Evolutionary conservation across 331 rosid genomes (phyloP).

Genomic region (Arachis monticola): DNA sequence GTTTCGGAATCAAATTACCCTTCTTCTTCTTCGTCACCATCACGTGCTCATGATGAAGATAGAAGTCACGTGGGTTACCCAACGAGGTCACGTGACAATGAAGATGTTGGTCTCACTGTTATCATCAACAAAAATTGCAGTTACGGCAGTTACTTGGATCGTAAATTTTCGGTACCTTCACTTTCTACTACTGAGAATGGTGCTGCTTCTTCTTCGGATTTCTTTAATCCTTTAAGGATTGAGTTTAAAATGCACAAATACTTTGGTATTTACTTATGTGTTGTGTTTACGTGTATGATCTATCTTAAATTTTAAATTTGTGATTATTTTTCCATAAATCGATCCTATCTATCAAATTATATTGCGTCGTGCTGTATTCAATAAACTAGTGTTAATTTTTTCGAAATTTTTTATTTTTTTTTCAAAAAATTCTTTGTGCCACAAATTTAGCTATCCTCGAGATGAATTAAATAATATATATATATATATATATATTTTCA

Average conservation of each 20-base stretch:
- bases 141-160: slow-evolving; percentile 46
- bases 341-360: no score
- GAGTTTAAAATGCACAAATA: slow-evolving; percentile 49
- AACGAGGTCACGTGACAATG: slow-evolving; percentile 40
- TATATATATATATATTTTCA: no score
- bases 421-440: no score
- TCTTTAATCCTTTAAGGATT: slow-evolving; percentile 59
- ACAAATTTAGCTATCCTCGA: no score
- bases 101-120: neutral
- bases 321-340: no score
- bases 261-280: no score
- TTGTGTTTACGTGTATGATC: no score
- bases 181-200: slow-evolving; percentile 56
- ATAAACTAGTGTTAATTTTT: no score
- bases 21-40: slow-evolving; percentile 56
- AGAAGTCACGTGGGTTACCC: slow-evolving; percentile 62
- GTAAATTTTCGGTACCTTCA: slow-evolving; percentile 60
- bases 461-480: no score
- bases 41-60: slow-evolving; percentile 59
- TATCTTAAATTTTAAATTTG: no score
- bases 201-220: slow-evolving; percentile 77
- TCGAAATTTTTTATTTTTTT: no score
- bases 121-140: neutral
- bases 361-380: no score
- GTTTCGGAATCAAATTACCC: slow-evolving; percentile 41